phyloP scores from a whole-genome alignment of 2,329 filamentous ascomycete species.

The Colletotrichum acutatum region DNA sequence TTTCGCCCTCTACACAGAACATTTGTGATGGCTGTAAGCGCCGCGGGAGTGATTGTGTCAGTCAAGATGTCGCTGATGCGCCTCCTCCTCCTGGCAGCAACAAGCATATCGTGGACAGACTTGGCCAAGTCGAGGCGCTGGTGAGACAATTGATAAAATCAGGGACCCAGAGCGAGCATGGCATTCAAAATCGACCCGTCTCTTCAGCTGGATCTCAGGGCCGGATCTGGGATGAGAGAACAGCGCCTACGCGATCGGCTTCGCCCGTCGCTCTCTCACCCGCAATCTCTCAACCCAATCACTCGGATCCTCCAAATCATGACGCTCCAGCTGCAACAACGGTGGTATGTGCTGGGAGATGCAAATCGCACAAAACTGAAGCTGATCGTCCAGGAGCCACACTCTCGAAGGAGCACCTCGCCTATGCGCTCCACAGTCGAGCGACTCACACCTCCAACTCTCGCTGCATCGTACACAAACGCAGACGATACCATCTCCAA shows the following conservation, averaged over 20 bases:
- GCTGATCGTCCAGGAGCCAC: background rate
- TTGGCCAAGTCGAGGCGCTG: constrained; percentile 49
- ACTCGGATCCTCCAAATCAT: background rate
- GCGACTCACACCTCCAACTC: background rate
- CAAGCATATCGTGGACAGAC: constrained; percentile 45
- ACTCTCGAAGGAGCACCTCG: background rate
- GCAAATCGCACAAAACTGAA: background rate
- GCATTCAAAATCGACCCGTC: background rate
- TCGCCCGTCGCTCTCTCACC: background rate
- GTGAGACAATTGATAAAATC: constrained; percentile 42
- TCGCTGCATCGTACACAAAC: background rate
- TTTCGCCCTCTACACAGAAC: background rate
- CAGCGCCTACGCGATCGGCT: background rate
- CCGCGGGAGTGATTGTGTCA: constrained; percentile 55
- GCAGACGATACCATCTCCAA: background rate
- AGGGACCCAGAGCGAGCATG: background rate
- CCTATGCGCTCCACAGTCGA: too few species aligned
- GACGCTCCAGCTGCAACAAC: background rate
- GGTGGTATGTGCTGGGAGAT: background rate
- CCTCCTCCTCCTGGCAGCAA: constrained; percentile 36
- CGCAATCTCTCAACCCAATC: background rate
- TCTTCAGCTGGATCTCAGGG: too few species aligned
- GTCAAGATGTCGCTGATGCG: constrained; percentile 53
- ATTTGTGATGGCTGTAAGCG: constrained; percentile 49
- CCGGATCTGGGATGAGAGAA: background rate